Evolutionary conservation across 768 basidiomycete species (phyloP), one percentile per base, ranked within the genome.

Genomic region (Krasilnikovozyma curviuscula): DNA sequence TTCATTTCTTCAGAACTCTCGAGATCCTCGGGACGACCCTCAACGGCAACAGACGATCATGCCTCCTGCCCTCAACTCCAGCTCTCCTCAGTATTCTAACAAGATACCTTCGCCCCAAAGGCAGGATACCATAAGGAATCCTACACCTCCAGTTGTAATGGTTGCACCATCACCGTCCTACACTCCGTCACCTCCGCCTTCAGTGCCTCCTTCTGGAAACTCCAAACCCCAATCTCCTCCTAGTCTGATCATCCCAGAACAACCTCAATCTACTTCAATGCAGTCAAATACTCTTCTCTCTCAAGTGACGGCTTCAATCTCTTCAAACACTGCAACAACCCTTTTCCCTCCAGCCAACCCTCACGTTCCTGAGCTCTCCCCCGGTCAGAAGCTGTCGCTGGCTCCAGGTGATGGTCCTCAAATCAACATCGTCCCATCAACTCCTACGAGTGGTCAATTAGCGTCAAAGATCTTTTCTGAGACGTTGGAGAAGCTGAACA

Each of bases 361-460:
- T 8, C 33, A 39, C 23, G 23, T 47, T 35, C 32, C 12, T 2
- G 46, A 30, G 7, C 16, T 47, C 25, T 40, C 23, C 46, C 37
- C n/a, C 38, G 34, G n/a, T 29, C 30, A 23, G 39, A 21, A 44
- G 42, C 30, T 23, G 42, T 29, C 12, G 25, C 30, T n/a, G 42
- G 42, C n/a, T n/a, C n/a, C n/a, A n/a, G n/a, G n/a, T n/a, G n/a
- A n/a, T 16, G 42, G 42, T n/a, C 46, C 37, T 16, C 46, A 47
- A 28, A 47, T 47, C 37, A 47, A 47, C 34, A 47, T 47, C 28
- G 46, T 47, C 6, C 46, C 46, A 9, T 37, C 34, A 8, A 47
- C 46, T 21, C 46, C 46, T 10, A 47, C 46, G 27, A 47, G 42
- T 23, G 42, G 42, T 44, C 42, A 44, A 32, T 32, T 44, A 18